Percentiles rank a stretch among this genome's conserved stretches.
These are phyloP conservation scores for Sophora flavescens DNA, from an alignment of 306 rosid species.

Conservation along the genomic window DNA sequence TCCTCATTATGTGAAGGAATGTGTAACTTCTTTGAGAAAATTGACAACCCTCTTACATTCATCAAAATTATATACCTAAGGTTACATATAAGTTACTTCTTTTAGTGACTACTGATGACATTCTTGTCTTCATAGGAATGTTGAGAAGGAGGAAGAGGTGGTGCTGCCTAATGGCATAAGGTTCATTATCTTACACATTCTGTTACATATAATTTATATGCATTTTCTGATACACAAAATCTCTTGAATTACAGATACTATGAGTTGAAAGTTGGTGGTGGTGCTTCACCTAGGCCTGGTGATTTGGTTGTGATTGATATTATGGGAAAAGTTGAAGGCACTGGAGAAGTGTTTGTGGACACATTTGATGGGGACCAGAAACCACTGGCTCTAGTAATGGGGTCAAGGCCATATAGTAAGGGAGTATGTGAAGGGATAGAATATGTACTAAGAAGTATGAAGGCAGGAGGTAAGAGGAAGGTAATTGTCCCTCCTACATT, in stretches of 20 bases:
- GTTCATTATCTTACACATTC: slow-evolving; percentile 48
- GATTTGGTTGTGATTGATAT: slow-evolving; percentile 88
- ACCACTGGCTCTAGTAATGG: slow-evolving; percentile 85
- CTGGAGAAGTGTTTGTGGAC: slow-evolving; percentile 78
- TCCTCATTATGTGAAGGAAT: not conserved
- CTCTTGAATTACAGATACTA: slow-evolving; percentile 53
- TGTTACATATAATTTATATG: not conserved
- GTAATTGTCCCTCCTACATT: slow-evolving; percentile 74
- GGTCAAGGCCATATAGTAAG: slow-evolving; percentile 91
- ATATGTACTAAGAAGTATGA: slow-evolving; percentile 71
- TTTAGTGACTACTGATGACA: slow-evolving; percentile 26
- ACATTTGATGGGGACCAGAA: slow-evolving; percentile 76
- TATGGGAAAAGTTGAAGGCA: slow-evolving; percentile 63
- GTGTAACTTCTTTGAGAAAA: not conserved
- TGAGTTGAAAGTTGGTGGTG: slow-evolving; percentile 80
- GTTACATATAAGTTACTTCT: slow-evolving; percentile 11
- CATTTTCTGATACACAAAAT: slow-evolving; percentile 15
- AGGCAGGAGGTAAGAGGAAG: slow-evolving; percentile 86
- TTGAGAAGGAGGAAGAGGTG: slow-evolving; percentile 81
- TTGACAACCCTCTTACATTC: not conserved
- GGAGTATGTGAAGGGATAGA: slow-evolving; percentile 96
- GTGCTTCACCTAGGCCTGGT: slow-evolving; percentile 70
- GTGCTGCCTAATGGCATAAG: slow-evolving; percentile 87
- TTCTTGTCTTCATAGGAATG: slow-evolving; percentile 47
- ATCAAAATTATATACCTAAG: not conserved